These are phyloP conservation scores for Dichomitus squalens DNA, from an alignment of 1,284 basidiomycete species.

Conservation along the genomic window DNA sequence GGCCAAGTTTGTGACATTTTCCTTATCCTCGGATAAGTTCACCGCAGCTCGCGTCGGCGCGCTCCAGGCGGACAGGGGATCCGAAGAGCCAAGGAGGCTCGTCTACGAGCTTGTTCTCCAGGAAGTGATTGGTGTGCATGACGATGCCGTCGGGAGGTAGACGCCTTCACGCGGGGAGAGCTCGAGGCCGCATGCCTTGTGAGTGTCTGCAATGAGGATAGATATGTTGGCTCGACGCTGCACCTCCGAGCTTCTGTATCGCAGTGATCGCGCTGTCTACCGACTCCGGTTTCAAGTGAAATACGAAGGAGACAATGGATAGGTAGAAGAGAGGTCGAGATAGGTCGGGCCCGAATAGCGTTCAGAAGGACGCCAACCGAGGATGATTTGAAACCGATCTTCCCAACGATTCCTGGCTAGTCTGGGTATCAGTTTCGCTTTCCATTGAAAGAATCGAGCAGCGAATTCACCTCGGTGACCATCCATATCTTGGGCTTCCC, in stretches of 20 bases:
- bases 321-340: constrained; percentile 34
- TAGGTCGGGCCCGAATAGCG: constrained; percentile 38
- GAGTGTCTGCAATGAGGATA: constrained; percentile 37
- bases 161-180: constrained; percentile 33
- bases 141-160: constrained; percentile 33
- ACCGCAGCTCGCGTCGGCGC: constrained; percentile 30
- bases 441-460: no score
- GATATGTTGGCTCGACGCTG: constrained; percentile 38
- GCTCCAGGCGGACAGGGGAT: constrained; percentile 34
- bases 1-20: no score
- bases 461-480: constrained; percentile 34
- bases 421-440: neutral
- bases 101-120: constrained; percentile 35
- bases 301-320: constrained; percentile 38
- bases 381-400: constrained; percentile 40
- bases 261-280: constrained; percentile 30
- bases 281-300: constrained; percentile 36
- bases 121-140: constrained; percentile 41
- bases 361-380: constrained; percentile 41
- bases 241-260: constrained; percentile 34
- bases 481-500: constrained; percentile 40
- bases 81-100: constrained; percentile 37
- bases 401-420: constrained; percentile 41
- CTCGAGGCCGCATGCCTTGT: constrained; percentile 31
- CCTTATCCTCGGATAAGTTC: constrained; percentile 23